phyloP scores from a whole-genome alignment of 2,329 filamentous ascomycete genomes.

The Colletotrichum liaoningense region DNA sequence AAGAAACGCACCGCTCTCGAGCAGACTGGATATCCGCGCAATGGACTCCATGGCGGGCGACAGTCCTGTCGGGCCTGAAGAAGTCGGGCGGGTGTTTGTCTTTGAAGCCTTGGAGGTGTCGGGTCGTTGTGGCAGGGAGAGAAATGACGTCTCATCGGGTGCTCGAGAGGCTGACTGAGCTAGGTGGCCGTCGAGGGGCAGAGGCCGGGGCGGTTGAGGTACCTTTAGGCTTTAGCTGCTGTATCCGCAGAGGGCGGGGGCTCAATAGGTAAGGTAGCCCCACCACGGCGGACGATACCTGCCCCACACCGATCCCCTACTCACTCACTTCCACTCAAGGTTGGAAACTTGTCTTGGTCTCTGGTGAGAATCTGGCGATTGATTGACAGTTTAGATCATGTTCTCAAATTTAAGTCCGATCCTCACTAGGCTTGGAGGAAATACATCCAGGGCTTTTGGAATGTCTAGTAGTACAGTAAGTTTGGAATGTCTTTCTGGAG shows the following conservation, averaged over 20 bases:
- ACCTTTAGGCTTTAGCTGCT: not conserved
- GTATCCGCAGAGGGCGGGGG: not conserved
- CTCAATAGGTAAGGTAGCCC: too few relatives aligned
- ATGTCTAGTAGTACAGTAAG: too few relatives aligned
- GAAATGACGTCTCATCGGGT: conserved; percentile 37
- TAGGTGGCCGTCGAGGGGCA: conserved; percentile 1
- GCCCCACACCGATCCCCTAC: not conserved
- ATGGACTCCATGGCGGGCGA: conserved; percentile 85
- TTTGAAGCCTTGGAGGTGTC: not conserved
- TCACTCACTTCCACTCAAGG: not conserved
- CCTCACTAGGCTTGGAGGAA: too few relatives aligned
- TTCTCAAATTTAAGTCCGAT: too few relatives aligned
- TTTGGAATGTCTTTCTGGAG: too few relatives aligned
- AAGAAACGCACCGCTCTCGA: conserved; percentile 83
- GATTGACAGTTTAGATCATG: too few relatives aligned
- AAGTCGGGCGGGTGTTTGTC: not conserved
- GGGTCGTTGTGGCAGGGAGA: conserved; percentile 20
- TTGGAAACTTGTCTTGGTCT: too few relatives aligned
- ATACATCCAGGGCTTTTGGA: too few relatives aligned
- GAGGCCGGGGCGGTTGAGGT: conserved; percentile 10
- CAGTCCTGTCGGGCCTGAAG: not conserved
- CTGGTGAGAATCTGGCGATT: too few relatives aligned
- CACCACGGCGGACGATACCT: not conserved
- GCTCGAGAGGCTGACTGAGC: conserved; percentile 8
- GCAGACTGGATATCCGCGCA: conserved; percentile 89